These are phyloP conservation scores for Blakeslea trispora DNA, from an alignment of 371 early-diverging fungal species.

Conservation along the genomic window DNA sequence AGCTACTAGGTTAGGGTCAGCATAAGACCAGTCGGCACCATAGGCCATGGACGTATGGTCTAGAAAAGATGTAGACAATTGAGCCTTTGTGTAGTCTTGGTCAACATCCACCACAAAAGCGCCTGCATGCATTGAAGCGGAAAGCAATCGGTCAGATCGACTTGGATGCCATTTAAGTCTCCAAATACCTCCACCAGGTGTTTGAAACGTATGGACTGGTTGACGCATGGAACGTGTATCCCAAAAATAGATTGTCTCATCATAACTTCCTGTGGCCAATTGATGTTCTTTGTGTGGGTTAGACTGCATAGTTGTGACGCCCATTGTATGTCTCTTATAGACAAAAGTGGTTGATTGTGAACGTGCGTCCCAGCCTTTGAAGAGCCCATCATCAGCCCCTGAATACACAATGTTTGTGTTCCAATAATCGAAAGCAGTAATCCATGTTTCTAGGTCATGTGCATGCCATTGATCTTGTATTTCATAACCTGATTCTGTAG, in stretches of 20 bases:
- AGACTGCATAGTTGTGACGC: slow-evolving; percentile 87
- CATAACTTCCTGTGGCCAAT: slow-evolving; percentile 87
- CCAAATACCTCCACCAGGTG: slow-evolving; percentile 91
- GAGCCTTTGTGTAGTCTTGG: neutral
- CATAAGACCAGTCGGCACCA: slow-evolving; percentile 88
- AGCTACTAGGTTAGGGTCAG: slow-evolving; percentile 58
- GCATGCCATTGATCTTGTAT: slow-evolving; percentile 65
- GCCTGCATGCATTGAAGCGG: slow-evolving; percentile 87
- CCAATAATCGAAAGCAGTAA: slow-evolving; percentile 82
- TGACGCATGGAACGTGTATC: slow-evolving; percentile 79
- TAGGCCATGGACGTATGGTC: slow-evolving; percentile 88
- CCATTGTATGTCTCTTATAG: slow-evolving; percentile 65
- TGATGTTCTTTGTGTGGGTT: slow-evolving; percentile 71
- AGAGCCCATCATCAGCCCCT: slow-evolving; percentile 81
- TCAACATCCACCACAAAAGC: slow-evolving; percentile 44
- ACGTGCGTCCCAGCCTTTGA: slow-evolving; percentile 89
- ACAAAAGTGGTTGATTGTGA: slow-evolving; percentile 24
- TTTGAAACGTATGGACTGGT: slow-evolving; percentile 68
- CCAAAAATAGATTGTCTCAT: slow-evolving; percentile 86
- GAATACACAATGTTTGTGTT: slow-evolving; percentile 63
- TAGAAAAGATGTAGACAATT: slow-evolving; percentile 47
- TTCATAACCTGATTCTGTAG: slow-evolving; percentile 36
- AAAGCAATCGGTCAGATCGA: slow-evolving; percentile 59
- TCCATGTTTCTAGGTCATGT: slow-evolving; percentile 94
- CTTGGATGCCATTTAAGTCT: slow-evolving; percentile 92